Conservation (phyloP, 176 grass and related monocot species). For the Ensete glaucum region DNA sequence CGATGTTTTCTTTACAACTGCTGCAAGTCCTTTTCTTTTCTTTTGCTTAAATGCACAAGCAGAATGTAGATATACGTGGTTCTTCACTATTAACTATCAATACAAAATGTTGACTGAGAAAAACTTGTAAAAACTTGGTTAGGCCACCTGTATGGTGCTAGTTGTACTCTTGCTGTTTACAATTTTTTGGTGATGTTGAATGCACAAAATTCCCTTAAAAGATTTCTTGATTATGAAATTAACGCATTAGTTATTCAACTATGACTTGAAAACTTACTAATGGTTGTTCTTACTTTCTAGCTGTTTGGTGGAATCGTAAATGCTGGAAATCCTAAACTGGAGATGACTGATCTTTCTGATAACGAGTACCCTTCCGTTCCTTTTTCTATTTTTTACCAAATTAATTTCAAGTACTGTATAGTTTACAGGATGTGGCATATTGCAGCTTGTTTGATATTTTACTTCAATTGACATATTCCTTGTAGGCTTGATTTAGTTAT, state of each 20-base stretch:
- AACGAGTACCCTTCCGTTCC: conserved; percentile 66
- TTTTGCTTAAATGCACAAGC: not conserved
- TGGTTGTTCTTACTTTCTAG: conserved; percentile 40
- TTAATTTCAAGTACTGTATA: not conserved
- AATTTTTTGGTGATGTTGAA: not conserved
- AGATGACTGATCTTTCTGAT: conserved; percentile 58
- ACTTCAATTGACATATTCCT: not conserved
- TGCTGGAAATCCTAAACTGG: conserved; percentile 58
- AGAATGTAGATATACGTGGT: not conserved
- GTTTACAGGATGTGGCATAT: not conserved
- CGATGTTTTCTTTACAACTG: not conserved
- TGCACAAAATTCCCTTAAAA: not conserved
- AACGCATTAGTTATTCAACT: not conserved
- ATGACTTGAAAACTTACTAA: not conserved
- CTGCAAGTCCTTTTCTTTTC: not conserved
- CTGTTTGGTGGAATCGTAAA: conserved; percentile 91
- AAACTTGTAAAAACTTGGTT: not conserved
- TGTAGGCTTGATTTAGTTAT: not conserved
- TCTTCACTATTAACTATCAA: not conserved
- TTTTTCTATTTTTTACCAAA: not conserved
- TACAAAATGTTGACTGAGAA: not conserved
- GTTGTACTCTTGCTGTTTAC: not conserved
- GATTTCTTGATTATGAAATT: not conserved
- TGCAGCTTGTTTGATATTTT: not conserved
- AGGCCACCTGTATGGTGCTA: not conserved